Percentiles rank a stretch among this genome's conserved stretches.
Evolutionary conservation across 352 stramenopile genomes (phyloP).

Genomic region (Phytophthora quininea): DNA sequence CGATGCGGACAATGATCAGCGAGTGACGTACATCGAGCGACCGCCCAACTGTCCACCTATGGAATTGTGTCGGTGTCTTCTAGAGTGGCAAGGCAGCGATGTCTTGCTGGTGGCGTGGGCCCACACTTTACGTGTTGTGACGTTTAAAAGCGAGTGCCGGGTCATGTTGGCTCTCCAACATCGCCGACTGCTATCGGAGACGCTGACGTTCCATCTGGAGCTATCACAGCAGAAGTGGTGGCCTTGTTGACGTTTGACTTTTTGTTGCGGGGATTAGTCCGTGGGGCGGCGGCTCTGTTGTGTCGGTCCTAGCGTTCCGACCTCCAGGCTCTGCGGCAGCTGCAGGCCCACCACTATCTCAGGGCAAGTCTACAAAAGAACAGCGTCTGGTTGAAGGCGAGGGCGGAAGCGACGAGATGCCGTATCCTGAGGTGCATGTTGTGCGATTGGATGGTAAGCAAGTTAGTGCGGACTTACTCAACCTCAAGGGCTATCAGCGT

Average conservation of each 20-base stretch:
- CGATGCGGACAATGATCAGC: conserved; percentile 71
- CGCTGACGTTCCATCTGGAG: conserved; percentile 32
- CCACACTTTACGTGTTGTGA: conserved; percentile 76
- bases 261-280: conserved; percentile 80
- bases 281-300: conserved; percentile 56
- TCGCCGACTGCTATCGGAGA: conserved; percentile 34
- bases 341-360: conserved; percentile 18
- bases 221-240: conserved; percentile 68
- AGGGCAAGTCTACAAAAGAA: conserved; percentile 45
- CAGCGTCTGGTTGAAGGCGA: conserved; percentile 67
- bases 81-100: conserved; percentile 70
- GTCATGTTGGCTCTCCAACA: conserved; percentile 39
- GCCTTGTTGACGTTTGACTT: conserved; percentile 84
- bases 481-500: conserved; percentile 75
- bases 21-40: conserved; percentile 84
- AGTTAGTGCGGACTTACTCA: conserved; percentile 84
- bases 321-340: conserved; percentile 54
- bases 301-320: conserved; percentile 77
- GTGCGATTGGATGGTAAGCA: conserved; percentile 87
- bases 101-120: conserved; percentile 81
- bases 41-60: conserved; percentile 81
- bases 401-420: conserved; percentile 72
- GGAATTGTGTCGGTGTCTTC: conserved; percentile 80
- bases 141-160: conserved; percentile 62
- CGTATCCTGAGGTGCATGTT: conserved; percentile 86